Conservation (phyloP, 2,329 filamentous ascomycete genomes). For the Ascochyta viciae-villosae region DNA sequence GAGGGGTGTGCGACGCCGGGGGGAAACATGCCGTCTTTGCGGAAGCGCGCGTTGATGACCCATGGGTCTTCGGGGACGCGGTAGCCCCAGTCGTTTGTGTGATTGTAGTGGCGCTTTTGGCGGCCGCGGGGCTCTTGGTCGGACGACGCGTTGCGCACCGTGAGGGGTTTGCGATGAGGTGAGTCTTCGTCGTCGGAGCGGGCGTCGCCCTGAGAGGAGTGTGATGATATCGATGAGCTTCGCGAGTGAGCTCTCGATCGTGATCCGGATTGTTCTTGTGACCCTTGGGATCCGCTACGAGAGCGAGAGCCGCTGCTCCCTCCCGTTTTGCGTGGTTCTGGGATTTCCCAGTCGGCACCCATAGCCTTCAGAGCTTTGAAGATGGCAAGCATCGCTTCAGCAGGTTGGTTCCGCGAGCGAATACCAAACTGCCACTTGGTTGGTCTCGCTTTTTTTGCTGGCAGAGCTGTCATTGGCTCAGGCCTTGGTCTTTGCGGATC, state of each 20-base stretch:
- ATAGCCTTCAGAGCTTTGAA: constrained; percentile 90
- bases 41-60: constrained; percentile 91
- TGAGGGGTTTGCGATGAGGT: constrained; percentile 37
- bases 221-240: constrained; percentile 43
- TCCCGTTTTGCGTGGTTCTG: constrained; percentile 50
- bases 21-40: constrained; percentile 76
- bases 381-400: constrained; percentile 92
- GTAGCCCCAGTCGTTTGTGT: constrained; percentile 68
- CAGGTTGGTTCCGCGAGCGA: constrained; percentile 88
- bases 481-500: constrained; percentile 64
- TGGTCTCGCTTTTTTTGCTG: constrained; percentile 74
- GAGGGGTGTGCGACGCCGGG: constrained; percentile 58
- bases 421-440: constrained; percentile 99
- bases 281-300: constrained; percentile 38
- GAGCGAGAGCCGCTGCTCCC: constrained; percentile 50
- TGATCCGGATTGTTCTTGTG: constrained; percentile 39
- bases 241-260: constrained; percentile 43
- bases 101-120: constrained; percentile 51
- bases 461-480: constrained; percentile 62
- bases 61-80: constrained; percentile 91
- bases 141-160: constrained; percentile 36
- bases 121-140: constrained; percentile 42
- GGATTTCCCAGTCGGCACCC: constrained; percentile 83
- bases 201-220: constrained; percentile 35
- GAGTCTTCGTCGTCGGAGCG: constrained; percentile 22